Base-by-base conservation (phyloP, 192 early-diverging fungal genomes). In the Chytriomyces sp. region DNA sequence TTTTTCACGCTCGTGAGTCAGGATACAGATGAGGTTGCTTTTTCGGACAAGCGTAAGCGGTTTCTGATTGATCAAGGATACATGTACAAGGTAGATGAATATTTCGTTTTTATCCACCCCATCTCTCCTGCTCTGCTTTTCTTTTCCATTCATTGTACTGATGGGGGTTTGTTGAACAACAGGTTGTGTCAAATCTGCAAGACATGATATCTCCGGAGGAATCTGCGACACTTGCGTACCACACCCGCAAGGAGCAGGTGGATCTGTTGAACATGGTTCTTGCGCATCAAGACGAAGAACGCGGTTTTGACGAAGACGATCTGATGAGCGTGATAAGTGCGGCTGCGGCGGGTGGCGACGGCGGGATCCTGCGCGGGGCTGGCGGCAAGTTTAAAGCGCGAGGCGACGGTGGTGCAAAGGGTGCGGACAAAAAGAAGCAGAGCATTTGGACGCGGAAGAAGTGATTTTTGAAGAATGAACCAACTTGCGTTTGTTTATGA, bases 1-100 rank as follows among this genome's bases (percentile, higher is more conserved):
- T 99, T 99, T 72, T 99, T 96, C 76, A 97, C 98, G 24, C 86
- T 99, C n/a, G 97, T 99, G 45, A 94, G 92, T 49, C 91, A 90
- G 77, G 97, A 99, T 85, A 99, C 98, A 0, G 94, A 98, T 81
- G 98, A 99, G 81, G 97, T 99, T 92, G 93, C 91, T 69, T 99
- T 97, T 72, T 97, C 94, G 6, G 94, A 96, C 20, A 97, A 97
- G 82, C 88, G 97, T 23, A 96, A 97, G 82, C 92, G 95, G 80
- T 99, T 99, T 80, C 83, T 99, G 79, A 94, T 99, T 50, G 98
- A 99, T 85, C 98, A 99, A 79, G 98, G 98, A 0, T 99, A 99
- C 81, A 93, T 96, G 47, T 99, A 77, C 57, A 77, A 77, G 67
- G 76, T 69, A 6, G 35, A 35, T 35, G 35, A 35, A 35, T 35